Percentiles rank a stretch among this genome's conserved stretches.
Conservation (phyloP, 371 early-diverging fungal species). For the Actinomucor elegans region DNA sequence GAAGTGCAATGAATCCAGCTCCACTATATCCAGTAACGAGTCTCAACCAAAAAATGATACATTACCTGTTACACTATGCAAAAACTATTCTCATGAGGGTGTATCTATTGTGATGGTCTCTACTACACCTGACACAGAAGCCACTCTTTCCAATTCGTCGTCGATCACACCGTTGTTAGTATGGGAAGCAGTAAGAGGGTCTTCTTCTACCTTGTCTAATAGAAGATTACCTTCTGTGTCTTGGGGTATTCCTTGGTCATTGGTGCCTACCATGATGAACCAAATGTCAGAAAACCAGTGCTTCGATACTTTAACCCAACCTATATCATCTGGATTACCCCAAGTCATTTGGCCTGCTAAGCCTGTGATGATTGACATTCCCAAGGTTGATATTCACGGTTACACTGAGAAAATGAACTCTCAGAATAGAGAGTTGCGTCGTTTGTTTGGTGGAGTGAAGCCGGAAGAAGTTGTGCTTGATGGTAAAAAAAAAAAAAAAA, state of each 20-base stretch:
- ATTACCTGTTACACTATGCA: not conserved
- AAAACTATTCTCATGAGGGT: conserved; percentile 1
- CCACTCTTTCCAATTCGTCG: conserved; percentile 11
- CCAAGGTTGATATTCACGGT: conserved; percentile 11
- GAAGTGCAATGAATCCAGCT: not conserved
- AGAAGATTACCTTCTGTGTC: conserved; percentile 6
- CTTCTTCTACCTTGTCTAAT: not conserved
- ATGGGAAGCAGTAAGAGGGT: conserved; percentile 21
- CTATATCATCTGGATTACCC: not conserved
- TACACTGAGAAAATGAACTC: conserved; percentile 21
- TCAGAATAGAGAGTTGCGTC: conserved; percentile 32
- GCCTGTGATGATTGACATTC: not conserved
- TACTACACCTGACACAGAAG: conserved; percentile 13
- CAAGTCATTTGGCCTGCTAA: conserved; percentile 22
- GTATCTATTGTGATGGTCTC: conserved; percentile 21
- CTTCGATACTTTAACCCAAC: not conserved
- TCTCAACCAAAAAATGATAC: not conserved
- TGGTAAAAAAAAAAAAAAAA: conserved; percentile 24
- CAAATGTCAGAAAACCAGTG: no score
- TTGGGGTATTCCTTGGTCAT: conserved; percentile 43
- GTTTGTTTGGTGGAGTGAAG: conserved; percentile 37
- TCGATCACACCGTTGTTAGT: conserved; percentile 33
- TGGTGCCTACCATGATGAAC: conserved; percentile 23
- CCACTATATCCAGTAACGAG: not conserved
- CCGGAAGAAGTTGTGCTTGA: conserved; percentile 40